Percentiles rank a stretch among this genome's conserved stretches.
These are phyloP conservation scores for Moesziomyces parantarcticus DNA, from an alignment of 1,284 basidiomycete species.

Conservation along the genomic window DNA sequence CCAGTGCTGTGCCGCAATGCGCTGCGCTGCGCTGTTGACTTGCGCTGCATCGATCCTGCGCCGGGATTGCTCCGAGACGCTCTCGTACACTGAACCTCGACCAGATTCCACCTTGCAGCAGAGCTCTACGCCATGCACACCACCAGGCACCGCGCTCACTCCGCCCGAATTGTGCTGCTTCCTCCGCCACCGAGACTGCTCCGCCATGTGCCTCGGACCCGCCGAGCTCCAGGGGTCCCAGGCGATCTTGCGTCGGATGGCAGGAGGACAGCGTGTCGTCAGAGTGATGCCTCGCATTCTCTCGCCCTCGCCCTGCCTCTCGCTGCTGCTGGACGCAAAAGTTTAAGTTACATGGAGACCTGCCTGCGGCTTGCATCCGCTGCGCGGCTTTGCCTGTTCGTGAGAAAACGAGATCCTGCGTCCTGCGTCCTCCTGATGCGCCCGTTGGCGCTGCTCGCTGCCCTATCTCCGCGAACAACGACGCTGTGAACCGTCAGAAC, in stretches of 20 bases:
- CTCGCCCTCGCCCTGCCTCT: too few relatives aligned
- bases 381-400: too few relatives aligned
- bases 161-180: not conserved
- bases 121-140: not conserved
- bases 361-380: too few relatives aligned
- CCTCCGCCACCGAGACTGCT: not conserved
- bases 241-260: not conserved
- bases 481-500: too few relatives aligned
- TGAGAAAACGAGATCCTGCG: too few relatives aligned
- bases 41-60: not conserved
- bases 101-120: too few relatives aligned
- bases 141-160: not conserved
- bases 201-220: not conserved
- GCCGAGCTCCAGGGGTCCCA: not conserved
- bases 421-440: too few relatives aligned
- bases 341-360: too few relatives aligned
- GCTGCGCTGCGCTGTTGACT: not conserved
- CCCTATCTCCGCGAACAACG: not conserved
- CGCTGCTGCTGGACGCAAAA: too few relatives aligned
- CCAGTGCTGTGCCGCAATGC: not conserved
- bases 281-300: not conserved
- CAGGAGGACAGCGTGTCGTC: not conserved
- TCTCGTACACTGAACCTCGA: not conserved
- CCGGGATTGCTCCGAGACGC: slow-evolving; percentile 9
- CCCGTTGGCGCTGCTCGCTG: too few relatives aligned